phyloP scores from a whole-genome alignment of 2,329 filamentous ascomycete genomes.

The Pestalotiopsis sp. region DNA sequence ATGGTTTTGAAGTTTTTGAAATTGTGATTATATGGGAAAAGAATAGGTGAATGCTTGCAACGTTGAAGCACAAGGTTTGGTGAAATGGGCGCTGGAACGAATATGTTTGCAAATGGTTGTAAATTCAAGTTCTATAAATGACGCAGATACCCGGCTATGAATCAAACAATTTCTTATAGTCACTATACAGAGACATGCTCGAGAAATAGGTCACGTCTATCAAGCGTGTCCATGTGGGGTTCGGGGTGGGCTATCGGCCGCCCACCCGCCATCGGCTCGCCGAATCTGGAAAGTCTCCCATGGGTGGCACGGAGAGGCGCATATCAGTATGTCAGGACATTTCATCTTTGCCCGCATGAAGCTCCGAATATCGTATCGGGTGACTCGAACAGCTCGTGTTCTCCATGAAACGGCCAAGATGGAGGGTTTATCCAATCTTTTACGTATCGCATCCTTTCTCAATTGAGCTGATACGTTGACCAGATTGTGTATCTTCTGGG shows the following conservation, averaged over 20 bases:
- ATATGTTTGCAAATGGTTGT: no score
- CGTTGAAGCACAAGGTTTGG: no score
- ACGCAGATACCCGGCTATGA: background rate
- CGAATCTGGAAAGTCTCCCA: background rate
- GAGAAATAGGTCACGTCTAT: background rate
- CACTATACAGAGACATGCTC: background rate
- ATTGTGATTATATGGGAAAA: background rate
- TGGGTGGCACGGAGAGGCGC: background rate
- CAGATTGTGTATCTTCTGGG: no score
- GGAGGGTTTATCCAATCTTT: no score
- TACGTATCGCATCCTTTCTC: no score
- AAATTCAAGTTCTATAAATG: background rate
- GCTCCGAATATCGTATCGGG: background rate
- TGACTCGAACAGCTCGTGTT: background rate
- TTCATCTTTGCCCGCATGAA: background rate
- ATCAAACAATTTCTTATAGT: background rate
- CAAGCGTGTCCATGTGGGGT: background rate
- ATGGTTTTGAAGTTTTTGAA: slow-evolving; percentile 18
- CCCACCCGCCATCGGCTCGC: background rate
- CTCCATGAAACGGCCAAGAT: no score
- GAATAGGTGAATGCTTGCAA: no score
- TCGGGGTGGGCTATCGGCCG: background rate
- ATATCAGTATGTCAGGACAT: background rate
- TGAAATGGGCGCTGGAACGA: no score
- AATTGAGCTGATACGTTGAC: no score